Conservation (phyloP, 83 land plant genomes). For the Isoetes engelmannii region DNA sequence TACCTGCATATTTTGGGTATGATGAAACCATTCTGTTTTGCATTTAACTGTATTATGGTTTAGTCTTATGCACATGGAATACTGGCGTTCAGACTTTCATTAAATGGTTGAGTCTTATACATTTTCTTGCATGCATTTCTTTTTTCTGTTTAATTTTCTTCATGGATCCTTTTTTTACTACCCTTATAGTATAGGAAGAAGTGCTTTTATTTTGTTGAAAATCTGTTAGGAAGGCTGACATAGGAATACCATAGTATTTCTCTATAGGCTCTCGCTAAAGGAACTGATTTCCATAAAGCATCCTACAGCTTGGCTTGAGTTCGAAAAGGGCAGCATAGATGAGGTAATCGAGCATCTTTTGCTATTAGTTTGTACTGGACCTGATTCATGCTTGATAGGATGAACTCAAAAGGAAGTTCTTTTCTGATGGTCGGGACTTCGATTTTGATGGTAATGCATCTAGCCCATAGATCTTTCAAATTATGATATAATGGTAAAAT, state of each 20-base stretch:
- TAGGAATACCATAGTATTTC: too few relatives aligned
- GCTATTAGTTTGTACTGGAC: background rate
- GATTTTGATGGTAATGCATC: constrained; percentile 64
- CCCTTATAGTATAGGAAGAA: background rate
- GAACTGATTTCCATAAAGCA: constrained; percentile 77
- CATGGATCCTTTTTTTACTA: background rate
- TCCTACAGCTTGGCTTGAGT: constrained; percentile 93
- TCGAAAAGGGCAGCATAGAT: constrained; percentile 71
- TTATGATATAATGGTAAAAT: too few relatives aligned
- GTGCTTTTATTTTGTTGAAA: background rate
- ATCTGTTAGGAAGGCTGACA: too few relatives aligned
- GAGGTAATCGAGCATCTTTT: constrained; percentile 47
- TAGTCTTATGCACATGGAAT: background rate
- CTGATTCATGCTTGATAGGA: constrained; percentile 28
- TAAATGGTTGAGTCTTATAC: background rate
- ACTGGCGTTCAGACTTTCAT: background rate
- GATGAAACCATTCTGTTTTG: background rate
- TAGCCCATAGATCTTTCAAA: too few relatives aligned
- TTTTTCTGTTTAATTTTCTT: too few relatives aligned
- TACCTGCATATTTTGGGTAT: constrained; percentile 92
- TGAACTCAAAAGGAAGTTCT: constrained; percentile 56
- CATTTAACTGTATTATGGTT: background rate
- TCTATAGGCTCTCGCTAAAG: constrained; percentile 68
- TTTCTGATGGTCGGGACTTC: constrained; percentile 66
- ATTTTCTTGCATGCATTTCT: constrained; percentile 3